Conservation (phyloP, 2,329 filamentous ascomycete genomes). For the Penicillium palitans region DNA sequence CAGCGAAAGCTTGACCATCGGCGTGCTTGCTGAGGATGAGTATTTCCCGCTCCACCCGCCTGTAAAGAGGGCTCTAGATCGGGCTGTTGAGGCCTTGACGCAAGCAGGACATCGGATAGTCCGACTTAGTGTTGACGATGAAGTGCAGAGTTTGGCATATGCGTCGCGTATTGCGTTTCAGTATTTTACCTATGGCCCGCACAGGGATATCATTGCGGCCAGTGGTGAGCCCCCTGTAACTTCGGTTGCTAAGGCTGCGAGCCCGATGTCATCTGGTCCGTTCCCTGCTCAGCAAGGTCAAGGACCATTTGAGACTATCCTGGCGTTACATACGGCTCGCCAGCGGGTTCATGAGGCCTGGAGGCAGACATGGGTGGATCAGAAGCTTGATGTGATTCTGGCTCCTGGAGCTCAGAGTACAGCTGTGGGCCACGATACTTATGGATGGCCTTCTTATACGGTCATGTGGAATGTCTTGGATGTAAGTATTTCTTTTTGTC, state of each 20-base stretch:
- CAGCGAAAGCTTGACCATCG: slow-evolving; percentile 45
- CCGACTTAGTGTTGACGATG: slow-evolving; percentile 35
- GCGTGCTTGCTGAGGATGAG: slow-evolving; percentile 51
- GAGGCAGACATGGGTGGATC: slow-evolving; percentile 44
- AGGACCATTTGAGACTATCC: slow-evolving; percentile 42
- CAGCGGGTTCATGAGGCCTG: slow-evolving; percentile 41
- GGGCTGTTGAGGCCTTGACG: slow-evolving; percentile 42
- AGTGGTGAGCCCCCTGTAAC: slow-evolving; percentile 49
- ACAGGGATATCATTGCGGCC: slow-evolving; percentile 33
- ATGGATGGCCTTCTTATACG: slow-evolving; percentile 46
- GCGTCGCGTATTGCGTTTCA: slow-evolving; percentile 42
- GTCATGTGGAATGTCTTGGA: slow-evolving; percentile 55
- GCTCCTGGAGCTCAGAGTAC: slow-evolving; percentile 52
- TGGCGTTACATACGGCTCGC: slow-evolving; percentile 45
- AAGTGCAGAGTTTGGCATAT: slow-evolving; percentile 25
- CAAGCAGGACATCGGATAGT: slow-evolving; percentile 50
- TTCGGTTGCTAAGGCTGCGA: slow-evolving; percentile 35
- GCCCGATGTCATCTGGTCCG: slow-evolving; percentile 30
- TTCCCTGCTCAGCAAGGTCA: slow-evolving; percentile 29
- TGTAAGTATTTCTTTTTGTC: slow-evolving; percentile 36
- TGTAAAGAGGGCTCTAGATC: slow-evolving; percentile 48
- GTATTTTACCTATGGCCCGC: slow-evolving; percentile 38
- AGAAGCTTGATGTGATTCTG: slow-evolving; percentile 54
- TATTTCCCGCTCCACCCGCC: slow-evolving; percentile 55
- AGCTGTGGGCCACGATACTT: slow-evolving; percentile 53